A percentile compares a stretch with the other conserved stretches of the same genome.
These are phyloP conservation scores for Aphanomyces invadans DNA, from an alignment of 352 stramenopile genomes.

Conservation along the genomic window DNA sequence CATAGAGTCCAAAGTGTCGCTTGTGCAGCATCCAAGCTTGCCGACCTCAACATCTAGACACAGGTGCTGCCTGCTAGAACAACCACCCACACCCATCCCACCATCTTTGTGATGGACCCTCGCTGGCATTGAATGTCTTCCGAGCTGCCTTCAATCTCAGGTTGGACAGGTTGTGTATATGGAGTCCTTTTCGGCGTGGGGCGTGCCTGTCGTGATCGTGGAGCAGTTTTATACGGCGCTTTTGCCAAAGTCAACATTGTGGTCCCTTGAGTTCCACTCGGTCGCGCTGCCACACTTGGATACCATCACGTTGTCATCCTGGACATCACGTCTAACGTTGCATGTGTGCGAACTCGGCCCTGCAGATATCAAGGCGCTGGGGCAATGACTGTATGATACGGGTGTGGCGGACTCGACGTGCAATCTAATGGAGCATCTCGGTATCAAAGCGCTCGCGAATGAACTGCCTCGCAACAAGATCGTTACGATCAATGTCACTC, in stretches of 20 bases:
- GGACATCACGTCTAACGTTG: neutral
- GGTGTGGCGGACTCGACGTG: neutral
- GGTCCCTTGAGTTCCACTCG: neutral
- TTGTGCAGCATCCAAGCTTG: neutral
- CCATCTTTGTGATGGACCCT: neutral
- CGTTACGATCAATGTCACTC: neutral
- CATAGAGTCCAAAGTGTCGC: neutral
- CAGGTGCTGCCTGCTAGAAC: neutral
- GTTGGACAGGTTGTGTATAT: neutral
- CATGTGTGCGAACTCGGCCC: neutral
- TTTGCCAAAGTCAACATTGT: neutral
- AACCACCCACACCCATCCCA: too few species aligned
- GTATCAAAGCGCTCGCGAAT: neutral
- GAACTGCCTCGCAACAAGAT: neutral
- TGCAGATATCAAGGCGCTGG: neutral
- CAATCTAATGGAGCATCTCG: neutral
- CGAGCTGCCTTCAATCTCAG: neutral
- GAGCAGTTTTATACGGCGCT: neutral
- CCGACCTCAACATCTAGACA: neutral
- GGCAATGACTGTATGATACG: neutral
- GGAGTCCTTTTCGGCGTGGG: neutral
- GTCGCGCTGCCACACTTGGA: neutral
- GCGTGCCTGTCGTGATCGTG: neutral
- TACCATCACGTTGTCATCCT: neutral
- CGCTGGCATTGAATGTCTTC: neutral